Conservation (phyloP, 2,329 filamentous ascomycete genomes). For the Fusarium sp. region DNA sequence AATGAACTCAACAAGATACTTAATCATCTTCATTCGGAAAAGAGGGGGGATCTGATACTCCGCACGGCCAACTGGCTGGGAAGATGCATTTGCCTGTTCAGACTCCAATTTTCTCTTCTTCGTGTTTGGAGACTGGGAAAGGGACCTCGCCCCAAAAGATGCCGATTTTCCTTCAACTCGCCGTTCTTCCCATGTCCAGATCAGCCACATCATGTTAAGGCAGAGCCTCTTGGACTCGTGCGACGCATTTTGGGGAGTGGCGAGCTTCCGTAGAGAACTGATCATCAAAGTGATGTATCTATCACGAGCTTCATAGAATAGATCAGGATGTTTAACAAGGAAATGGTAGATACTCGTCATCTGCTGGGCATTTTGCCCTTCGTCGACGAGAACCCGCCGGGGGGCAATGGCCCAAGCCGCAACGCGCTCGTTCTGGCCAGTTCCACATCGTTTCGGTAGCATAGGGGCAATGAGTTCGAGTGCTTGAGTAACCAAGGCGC, state of each 20-base stretch:
- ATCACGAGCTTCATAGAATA: conserved; percentile 95
- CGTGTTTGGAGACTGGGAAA: conserved; percentile 74
- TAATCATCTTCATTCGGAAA: conserved; percentile 82
- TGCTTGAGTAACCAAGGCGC: conserved; percentile 90
- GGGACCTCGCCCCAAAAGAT: conserved; percentile 42
- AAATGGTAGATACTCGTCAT: conserved; percentile 98
- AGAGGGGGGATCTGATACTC: conserved; percentile 74
- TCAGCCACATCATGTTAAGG: conserved; percentile 86
- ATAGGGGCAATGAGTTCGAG: conserved; percentile 95
- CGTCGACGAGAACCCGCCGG: conserved; percentile 88
- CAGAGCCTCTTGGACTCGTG: conserved; percentile 92
- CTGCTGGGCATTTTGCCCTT: conserved; percentile 93
- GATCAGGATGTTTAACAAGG: conserved; percentile 85
- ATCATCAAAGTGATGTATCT: conserved; percentile 92
- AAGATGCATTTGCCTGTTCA: conserved; percentile 61
- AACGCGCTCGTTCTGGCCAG: conserved; percentile 72
- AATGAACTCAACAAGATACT: conserved; percentile 95
- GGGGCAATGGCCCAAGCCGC: conserved; percentile 91
- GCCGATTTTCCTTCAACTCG: conserved; percentile 68
- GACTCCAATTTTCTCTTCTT: conserved; percentile 81
- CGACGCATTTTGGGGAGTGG: conserved; percentile 80
- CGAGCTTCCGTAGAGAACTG: conserved; percentile 86
- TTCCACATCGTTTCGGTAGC: conserved; percentile 81
- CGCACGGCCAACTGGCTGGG: conserved; percentile 60
- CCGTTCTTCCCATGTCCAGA: conserved; percentile 92